These are phyloP conservation scores for Ophiostoma sp. DNA, from an alignment of 2,329 filamentous ascomycete species.

Conservation along the genomic window DNA sequence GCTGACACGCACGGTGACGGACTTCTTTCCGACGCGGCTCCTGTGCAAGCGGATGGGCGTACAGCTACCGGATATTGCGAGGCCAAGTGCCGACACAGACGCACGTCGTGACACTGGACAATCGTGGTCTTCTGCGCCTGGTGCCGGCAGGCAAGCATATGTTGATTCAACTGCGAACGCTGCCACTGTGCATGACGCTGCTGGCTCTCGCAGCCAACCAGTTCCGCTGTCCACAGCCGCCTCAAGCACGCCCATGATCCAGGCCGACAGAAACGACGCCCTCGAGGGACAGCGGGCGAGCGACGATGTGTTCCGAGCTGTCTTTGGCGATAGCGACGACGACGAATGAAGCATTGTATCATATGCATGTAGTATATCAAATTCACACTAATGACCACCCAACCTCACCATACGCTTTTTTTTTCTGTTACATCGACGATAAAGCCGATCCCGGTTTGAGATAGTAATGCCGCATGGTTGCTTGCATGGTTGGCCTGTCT, in stretches of 20 bases:
- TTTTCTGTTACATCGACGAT: too few relatives aligned
- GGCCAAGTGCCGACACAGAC: constrained; percentile 43
- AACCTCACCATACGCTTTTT: too few relatives aligned
- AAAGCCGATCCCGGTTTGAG: not conserved
- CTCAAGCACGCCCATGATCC: constrained; percentile 40
- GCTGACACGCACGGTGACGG: constrained; percentile 66
- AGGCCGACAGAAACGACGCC: constrained; percentile 72
- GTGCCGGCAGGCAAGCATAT: constrained; percentile 12
- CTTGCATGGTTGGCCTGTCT: not conserved
- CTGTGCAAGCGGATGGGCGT: constrained; percentile 95
- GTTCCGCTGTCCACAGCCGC: not conserved
- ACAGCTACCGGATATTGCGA: constrained; percentile 64
- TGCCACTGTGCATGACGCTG: too few relatives aligned
- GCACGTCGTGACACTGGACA: constrained; percentile 18
- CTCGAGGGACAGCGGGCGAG: constrained; percentile 68
- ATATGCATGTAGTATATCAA: not conserved
- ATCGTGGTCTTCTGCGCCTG: not conserved
- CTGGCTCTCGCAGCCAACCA: not conserved
- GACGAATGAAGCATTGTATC: constrained; percentile 25
- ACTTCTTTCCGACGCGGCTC: constrained; percentile 75
- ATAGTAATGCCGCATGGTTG: not conserved
- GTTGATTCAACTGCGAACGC: not conserved
- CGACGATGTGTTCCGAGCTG: constrained; percentile 80
- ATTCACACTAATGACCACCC: too few relatives aligned
- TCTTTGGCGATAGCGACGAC: constrained; percentile 83